Evolutionary conservation across 2,329 filamentous ascomycete genomes (phyloP).

Genomic region (Aspergillus sp.): DNA sequence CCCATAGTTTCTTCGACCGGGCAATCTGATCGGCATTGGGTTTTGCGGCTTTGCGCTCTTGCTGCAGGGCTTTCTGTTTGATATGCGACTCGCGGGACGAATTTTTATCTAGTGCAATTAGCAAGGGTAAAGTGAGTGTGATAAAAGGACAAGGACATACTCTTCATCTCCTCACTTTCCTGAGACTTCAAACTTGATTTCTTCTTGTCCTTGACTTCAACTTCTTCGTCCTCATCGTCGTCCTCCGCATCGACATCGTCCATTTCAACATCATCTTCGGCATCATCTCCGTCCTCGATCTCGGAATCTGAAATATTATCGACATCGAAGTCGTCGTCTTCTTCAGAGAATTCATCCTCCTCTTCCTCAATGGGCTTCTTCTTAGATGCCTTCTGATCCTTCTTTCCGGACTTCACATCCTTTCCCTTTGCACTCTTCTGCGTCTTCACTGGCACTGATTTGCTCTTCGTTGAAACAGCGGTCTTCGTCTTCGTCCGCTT

Average conservation of each 20-base stretch:
- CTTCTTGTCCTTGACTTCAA: constrained; percentile 12
- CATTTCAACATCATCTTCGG: constrained; percentile 49
- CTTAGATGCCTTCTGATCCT: constrained; percentile 33
- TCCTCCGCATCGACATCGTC: constrained; percentile 37
- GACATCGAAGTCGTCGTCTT: constrained; percentile 57
- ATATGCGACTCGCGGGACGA: constrained; percentile 81
- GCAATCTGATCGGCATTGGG: constrained; percentile 87
- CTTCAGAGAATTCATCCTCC: constrained; percentile 48
- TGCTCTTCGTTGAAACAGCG: constrained; percentile 26
- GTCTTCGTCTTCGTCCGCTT: constrained; percentile 40
- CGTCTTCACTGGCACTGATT: constrained; percentile 28
- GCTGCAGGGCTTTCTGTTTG: constrained; percentile 85
- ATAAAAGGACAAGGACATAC: constrained; percentile 21
- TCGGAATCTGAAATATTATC: constrained; percentile 50
- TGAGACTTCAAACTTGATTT: constrained; percentile 18
- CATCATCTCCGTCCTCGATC: constrained; percentile 48
- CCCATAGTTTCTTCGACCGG: constrained; percentile 95
- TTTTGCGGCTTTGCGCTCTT: constrained; percentile 88
- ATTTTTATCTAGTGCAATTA: constrained; percentile 57
- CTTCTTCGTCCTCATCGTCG: constrained; percentile 20
- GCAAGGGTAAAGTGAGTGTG: not conserved
- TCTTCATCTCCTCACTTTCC: constrained; percentile 24
- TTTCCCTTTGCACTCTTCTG: constrained; percentile 30
- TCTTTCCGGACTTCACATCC: constrained; percentile 31
- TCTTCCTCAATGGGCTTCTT: constrained; percentile 39